Evolutionary conservation across 1,284 basidiomycete genomes (phyloP).

Genomic region (Apiotrichum montevideense): DNA sequence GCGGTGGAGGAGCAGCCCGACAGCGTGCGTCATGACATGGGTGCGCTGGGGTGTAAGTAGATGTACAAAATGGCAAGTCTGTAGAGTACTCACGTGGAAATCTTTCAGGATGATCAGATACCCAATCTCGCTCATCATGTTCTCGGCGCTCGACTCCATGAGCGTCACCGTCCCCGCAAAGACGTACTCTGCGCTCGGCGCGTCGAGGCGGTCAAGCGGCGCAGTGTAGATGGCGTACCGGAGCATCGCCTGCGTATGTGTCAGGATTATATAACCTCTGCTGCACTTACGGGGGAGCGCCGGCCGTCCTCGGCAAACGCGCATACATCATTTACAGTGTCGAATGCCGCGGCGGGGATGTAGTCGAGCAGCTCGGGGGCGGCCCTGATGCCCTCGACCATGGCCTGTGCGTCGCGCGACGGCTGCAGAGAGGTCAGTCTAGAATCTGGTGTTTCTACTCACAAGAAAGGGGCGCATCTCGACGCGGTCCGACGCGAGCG

Average conservation of each 20-base stretch:
- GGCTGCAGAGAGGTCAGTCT: constrained; percentile 15
- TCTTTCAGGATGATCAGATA: constrained; percentile 33
- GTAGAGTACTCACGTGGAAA: constrained; percentile 28
- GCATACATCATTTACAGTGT: constrained; percentile 26
- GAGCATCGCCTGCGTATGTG: constrained; percentile 1
- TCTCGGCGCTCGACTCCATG: constrained; percentile 22
- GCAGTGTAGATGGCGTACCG: constrained; percentile 36
- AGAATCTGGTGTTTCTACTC: not conserved
- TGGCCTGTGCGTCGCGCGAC: constrained; percentile 29
- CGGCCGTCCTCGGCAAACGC: constrained; percentile 26
- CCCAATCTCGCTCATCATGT: constrained; percentile 36
- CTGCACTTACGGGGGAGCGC: constrained; percentile 20
- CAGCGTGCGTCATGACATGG: constrained; percentile 38
- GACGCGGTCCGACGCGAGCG: constrained; percentile 27
- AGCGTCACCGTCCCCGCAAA: constrained; percentile 35
- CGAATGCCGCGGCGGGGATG: constrained; percentile 16
- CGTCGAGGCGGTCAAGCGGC: constrained; percentile 19
- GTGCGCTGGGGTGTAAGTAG: constrained; percentile 22
- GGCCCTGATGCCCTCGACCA: constrained; percentile 24
- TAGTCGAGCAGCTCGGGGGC: constrained; percentile 23
- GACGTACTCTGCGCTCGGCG: constrained; percentile 23
- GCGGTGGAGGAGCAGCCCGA: constrained; percentile 35
- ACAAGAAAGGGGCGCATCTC: constrained; percentile 15
- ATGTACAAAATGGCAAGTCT: too few relatives aligned
- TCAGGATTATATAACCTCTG: not conserved